These are phyloP conservation scores for Aphanoascus verrucosus DNA, from an alignment of 2,329 filamentous ascomycete genomes.

Conservation along the genomic window DNA sequence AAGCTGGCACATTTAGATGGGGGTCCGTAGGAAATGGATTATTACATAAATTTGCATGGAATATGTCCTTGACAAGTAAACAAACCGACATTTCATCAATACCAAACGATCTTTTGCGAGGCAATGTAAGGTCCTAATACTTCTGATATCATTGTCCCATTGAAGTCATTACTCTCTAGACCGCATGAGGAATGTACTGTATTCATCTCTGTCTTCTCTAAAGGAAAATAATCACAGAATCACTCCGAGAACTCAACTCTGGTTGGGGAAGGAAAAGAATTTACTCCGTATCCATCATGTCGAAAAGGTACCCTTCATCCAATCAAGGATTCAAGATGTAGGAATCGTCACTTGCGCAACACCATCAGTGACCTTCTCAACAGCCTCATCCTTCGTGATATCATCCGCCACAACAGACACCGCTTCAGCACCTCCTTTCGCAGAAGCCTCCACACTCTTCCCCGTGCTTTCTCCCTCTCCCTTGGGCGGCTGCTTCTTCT, in stretches of 20 bases:
- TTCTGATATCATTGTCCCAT: neutral
- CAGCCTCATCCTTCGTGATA: constrained; percentile 24
- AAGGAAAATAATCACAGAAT: neutral
- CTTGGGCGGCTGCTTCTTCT: constrained; percentile 19
- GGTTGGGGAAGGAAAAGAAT: neutral
- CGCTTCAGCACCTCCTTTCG: constrained; percentile 27
- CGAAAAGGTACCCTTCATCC: neutral
- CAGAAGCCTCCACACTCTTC: constrained; percentile 25
- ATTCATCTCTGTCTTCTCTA: neutral
- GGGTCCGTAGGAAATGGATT: no score
- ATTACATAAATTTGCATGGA: no score
- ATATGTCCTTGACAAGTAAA: no score
- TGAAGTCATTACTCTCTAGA: neutral
- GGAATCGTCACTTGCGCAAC: constrained; percentile 35
- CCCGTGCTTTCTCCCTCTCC: constrained; percentile 11
- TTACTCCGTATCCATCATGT: neutral
- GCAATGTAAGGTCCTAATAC: neutral
- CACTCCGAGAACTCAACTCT: neutral
- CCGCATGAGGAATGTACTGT: neutral
- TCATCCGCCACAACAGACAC: constrained; percentile 19
- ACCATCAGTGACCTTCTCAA: constrained; percentile 34
- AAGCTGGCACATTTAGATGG: no score
- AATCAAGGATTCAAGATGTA: constrained; percentile 23
- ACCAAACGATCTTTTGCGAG: neutral
- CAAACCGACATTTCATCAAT: neutral